Base-by-base conservation (phyloP, 495 filamentous ascomycete species). In the Neurospora sp. region DNA sequence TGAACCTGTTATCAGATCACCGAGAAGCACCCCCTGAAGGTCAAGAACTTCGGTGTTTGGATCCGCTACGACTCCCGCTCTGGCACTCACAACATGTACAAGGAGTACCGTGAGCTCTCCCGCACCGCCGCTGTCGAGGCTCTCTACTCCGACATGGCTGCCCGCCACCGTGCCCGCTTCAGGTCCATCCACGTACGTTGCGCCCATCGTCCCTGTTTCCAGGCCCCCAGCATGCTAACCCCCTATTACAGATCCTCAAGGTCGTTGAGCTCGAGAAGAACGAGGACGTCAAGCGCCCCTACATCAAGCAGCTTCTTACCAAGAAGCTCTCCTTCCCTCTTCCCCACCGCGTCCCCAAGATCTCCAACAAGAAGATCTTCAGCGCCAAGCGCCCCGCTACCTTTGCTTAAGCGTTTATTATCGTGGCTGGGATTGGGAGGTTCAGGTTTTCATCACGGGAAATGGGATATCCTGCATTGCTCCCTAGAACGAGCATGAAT, bases 31-130 rank as follows among this genome's bases (percentile, higher is more conserved):
- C 96, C 96, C 77, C 88, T 93, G 80, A 97, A 97, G 87, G 94
- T 99, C 89, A 99, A 99, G 93, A 98, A 97, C 92, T 98, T 98
- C 86, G 96, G 96, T 84, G 93, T 99, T 89, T 99, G 96, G 96
- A 92, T 99, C 87, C 95, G 96, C 81, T 99, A 99, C 88, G 94
- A 99, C 87, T 98, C 96, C 70, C 96, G 96, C 85, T 98, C 96
- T 79, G 96, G 96, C 78, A 99, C 96, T 78, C 96, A 99, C 93
- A 99, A 99, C 91, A 99, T 99, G 96, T 99, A 99, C 93, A 98
- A 98, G 89, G 96, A 99, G 89, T 98, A 98, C 90, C 92, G 96
- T 83, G 96, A 98, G 89, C 92, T 97, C 88, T 94, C 92, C 81
- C 89, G 96, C 84, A 92, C 90, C 75, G 95, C 94, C 74, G 96